Evolutionary conservation across 2,329 filamentous ascomycete genomes (phyloP).

Genomic region (Byssothecium circinans): DNA sequence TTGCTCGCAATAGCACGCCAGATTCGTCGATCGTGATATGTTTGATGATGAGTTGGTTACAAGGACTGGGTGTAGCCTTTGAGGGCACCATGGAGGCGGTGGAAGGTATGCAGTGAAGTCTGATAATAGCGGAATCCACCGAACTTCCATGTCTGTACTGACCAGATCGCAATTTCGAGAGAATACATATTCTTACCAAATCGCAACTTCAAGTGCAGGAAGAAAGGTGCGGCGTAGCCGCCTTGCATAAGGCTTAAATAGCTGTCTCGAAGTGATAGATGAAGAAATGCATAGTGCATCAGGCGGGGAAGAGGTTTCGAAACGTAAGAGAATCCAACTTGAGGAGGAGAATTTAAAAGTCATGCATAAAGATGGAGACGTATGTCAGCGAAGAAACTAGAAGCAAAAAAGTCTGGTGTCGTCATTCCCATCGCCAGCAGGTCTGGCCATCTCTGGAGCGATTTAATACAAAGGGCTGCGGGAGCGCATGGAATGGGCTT

Average conservation of each 20-base stretch:
- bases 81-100: too few relatives aligned
- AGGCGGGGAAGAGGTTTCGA: constrained; percentile 37
- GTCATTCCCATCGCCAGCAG: neutral
- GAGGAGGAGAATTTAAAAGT: constrained; percentile 22
- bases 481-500: too few relatives aligned
- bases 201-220: neutral
- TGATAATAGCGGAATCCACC: constrained; percentile 1
- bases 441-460: neutral
- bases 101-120: too few relatives aligned
- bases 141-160: neutral
- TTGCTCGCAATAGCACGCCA: neutral
- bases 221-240: constrained; percentile 19
- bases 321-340: constrained; percentile 41
- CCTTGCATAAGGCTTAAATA: constrained; percentile 34
- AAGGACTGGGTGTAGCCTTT: too few relatives aligned
- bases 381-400: constrained; percentile 20
- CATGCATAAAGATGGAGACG: constrained; percentile 21
- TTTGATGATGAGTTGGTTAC: too few relatives aligned
- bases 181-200: constrained; percentile 1
- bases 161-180: too few relatives aligned
- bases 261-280: constrained; percentile 28
- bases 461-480: too few relatives aligned
- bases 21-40: neutral
- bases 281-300: constrained; percentile 27
- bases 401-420: constrained; percentile 19